Evolutionary conservation across 75 land plant genomes (phyloP).

Genomic region (Selaginella tamariscina): DNA sequence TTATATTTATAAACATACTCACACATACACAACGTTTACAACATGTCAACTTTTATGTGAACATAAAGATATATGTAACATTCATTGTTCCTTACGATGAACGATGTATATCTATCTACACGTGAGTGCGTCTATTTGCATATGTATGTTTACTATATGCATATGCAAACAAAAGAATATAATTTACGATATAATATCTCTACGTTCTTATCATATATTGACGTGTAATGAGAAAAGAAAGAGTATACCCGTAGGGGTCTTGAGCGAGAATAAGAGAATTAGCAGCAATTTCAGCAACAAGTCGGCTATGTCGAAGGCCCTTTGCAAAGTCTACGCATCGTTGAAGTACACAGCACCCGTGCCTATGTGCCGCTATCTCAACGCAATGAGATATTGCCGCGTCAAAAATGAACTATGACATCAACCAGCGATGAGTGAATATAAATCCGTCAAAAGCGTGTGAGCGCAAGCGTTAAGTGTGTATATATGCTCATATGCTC

Average conservation of each 20-base stretch:
- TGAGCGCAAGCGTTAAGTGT: neutral
- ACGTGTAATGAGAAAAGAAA: neutral
- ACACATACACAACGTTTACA: too few species aligned
- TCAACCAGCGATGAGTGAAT: neutral
- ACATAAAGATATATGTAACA: too few species aligned
- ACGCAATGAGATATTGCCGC: constrained; percentile 7
- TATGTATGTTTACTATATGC: too few species aligned
- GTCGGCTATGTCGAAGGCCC: neutral
- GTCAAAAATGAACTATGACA: constrained; percentile 4
- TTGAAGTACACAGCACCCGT: constrained; percentile 12
- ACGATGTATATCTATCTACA: too few species aligned
- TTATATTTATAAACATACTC: too few species aligned
- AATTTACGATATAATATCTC: too few species aligned
- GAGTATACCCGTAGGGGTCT: neutral
- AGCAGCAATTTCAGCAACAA: constrained; percentile 1
- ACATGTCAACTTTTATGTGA: too few species aligned
- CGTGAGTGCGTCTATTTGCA: too few species aligned
- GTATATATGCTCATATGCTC: neutral
- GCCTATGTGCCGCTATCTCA: constrained; percentile 1
- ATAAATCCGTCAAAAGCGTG: neutral
- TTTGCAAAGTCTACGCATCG: constrained; percentile 6
- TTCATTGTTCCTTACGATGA: too few species aligned
- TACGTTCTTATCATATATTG: too few species aligned
- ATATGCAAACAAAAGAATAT: too few species aligned
- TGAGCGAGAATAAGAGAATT: constrained; percentile 5